Percentiles rank a stretch among this genome's conserved stretches.
Evolutionary conservation across 805 yeast genomes (phyloP).

Genomic region (Kurtzmaniella fragi): DNA sequence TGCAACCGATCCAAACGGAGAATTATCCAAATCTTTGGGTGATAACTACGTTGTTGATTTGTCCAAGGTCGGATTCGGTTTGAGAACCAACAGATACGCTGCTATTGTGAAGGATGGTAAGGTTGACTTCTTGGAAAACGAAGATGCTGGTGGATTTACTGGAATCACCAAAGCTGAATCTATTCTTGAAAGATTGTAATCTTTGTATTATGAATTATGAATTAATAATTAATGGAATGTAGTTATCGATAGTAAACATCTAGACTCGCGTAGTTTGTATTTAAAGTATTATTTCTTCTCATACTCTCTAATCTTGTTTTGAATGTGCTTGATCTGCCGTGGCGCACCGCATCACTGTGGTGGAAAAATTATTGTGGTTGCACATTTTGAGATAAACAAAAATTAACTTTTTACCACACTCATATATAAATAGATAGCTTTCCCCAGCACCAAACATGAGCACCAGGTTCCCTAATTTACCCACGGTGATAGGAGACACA

Average conservation of each 20-base stretch:
- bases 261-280: neutral
- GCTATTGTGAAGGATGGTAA: conserved; percentile 52
- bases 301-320: too few species aligned
- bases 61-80: conserved; percentile 48
- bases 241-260: neutral
- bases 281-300: neutral
- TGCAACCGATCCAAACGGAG: conserved; percentile 62
- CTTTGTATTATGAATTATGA: neutral
- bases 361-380: too few species aligned
- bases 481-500: conserved; percentile 32
- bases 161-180: conserved; percentile 20
- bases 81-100: conserved; percentile 69
- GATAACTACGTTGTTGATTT: conserved; percentile 44
- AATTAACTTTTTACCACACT: neutral
- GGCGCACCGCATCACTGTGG: too few species aligned
- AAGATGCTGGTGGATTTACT: conserved; percentile 19
- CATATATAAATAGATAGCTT: neutral
- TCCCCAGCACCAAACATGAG: neutral
- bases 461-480: conserved; percentile 29
- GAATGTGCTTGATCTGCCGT: too few species aligned
- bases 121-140: conserved; percentile 28
- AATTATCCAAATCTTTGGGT: conserved; percentile 57
- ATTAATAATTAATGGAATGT: neutral
- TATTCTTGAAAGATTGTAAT: conserved; percentile 17
- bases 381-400: too few species aligned